Conservation (phyloP, 306 rosid genomes). For the Glycine latifolia region DNA sequence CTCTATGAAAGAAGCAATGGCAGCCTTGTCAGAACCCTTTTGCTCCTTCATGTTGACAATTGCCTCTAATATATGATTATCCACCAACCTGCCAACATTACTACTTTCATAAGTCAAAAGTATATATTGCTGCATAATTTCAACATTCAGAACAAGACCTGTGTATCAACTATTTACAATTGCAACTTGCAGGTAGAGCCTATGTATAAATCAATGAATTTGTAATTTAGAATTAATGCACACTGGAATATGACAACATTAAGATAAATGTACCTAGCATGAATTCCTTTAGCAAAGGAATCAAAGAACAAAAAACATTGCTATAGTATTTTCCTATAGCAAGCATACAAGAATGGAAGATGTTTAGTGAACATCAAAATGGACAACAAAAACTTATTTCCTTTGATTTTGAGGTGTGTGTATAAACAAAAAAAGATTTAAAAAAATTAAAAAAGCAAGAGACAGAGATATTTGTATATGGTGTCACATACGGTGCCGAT, state of each 20-base stretch:
- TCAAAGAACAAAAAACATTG: neutral
- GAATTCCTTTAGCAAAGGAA: slow-evolving; percentile 24
- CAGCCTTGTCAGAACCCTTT: slow-evolving; percentile 90
- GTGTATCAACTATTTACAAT: neutral
- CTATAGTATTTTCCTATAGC: slow-evolving; percentile 15
- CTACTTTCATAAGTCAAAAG: slow-evolving; percentile 20
- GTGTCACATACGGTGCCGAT: neutral
- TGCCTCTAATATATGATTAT: slow-evolving; percentile 81
- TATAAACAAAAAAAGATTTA: neutral
- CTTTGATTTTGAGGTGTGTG: neutral
- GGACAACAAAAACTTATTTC: slow-evolving; percentile 2
- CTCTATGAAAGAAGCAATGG: slow-evolving; percentile 84
- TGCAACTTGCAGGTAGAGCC: slow-evolving; percentile 32
- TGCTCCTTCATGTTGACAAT: slow-evolving; percentile 76
- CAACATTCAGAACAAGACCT: slow-evolving; percentile 29
- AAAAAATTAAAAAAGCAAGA: neutral
- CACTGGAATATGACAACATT: neutral
- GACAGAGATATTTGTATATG: neutral
- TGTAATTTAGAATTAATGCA: slow-evolving; percentile 24
- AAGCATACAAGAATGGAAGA: neutral
- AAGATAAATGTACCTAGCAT: slow-evolving; percentile 26
- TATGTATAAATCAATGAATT: neutral
- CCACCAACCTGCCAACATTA: slow-evolving; percentile 72
- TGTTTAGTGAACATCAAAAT: neutral
- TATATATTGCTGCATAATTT: slow-evolving; percentile 39